phyloP scores from a whole-genome alignment of 352 stramenopile genomes.

The Globisporangium parvum region DNA sequence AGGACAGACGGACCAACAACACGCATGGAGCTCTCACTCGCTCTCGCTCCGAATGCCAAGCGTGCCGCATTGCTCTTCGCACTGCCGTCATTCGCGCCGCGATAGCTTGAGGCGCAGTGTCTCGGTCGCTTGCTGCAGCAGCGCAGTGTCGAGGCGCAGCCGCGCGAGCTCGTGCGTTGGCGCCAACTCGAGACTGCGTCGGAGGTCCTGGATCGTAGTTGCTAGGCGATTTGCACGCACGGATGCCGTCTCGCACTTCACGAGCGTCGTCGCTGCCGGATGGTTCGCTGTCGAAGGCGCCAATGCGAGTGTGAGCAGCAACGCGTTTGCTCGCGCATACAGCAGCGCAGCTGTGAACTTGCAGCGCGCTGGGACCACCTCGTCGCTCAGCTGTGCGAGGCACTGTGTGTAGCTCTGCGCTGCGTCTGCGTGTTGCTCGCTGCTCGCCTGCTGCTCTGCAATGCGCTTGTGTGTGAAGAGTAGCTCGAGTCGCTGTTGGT shows the following conservation, averaged over 20 bases:
- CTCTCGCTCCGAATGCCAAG: no score
- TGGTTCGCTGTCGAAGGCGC: background rate
- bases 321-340: constrained; percentile 16
- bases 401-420: constrained; percentile 16
- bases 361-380: constrained; percentile 7
- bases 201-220: constrained; percentile 5
- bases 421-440: constrained; percentile 14
- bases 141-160: constrained; percentile 10
- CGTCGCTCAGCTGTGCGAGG: constrained; percentile 13
- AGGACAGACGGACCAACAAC: background rate
- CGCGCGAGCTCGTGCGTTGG: constrained; percentile 4
- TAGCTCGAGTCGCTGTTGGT: constrained; percentile 9
- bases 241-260: background rate
- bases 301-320: constrained; percentile 3
- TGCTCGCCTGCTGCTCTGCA: constrained; percentile 15
- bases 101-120: background rate
- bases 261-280: background rate
- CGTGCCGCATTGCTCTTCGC: background rate
- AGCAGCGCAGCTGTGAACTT: constrained; percentile 16
- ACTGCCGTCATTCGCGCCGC: background rate
- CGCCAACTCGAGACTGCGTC: constrained; percentile 8
- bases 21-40: background rate
- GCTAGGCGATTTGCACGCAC: background rate
- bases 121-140: constrained; percentile 15
- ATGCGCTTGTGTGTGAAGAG: constrained; percentile 15